phyloP scores from a whole-genome alignment of 306 rosid genomes.

The Malus sieversii region DNA sequence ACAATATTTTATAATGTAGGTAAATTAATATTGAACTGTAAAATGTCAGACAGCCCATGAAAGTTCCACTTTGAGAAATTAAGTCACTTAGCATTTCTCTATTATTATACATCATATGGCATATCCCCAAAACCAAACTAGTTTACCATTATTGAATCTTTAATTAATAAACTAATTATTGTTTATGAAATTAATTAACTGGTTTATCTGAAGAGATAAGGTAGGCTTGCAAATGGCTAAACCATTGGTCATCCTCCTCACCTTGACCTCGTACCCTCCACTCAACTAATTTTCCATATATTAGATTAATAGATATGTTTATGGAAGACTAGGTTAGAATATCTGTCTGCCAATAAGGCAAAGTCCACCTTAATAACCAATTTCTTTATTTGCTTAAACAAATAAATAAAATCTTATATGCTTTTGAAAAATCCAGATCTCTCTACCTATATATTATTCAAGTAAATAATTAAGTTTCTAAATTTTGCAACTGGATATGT shows the following conservation, averaged over 20 bases:
- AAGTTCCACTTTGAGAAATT: no score
- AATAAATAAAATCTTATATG: not conserved
- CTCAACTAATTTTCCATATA: slow-evolving; percentile 4
- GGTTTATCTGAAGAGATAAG: slow-evolving; percentile 39
- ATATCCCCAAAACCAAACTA: no score
- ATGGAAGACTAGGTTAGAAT: slow-evolving; percentile 28
- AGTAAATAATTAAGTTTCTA: no score
- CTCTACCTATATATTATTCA: not conserved
- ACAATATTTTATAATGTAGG: no score
- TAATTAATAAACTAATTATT: not conserved
- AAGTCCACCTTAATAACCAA: slow-evolving; percentile 36
- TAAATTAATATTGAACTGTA: no score
- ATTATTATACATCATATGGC: not conserved
- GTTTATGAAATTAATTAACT: slow-evolving; percentile 1
- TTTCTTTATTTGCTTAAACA: not conserved
- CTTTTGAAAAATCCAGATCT: not conserved
- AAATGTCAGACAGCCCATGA: rapidly evolving
- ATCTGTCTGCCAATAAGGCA: slow-evolving; percentile 46
- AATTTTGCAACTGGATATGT: no score
- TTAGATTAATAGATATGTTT: slow-evolving; percentile 10
- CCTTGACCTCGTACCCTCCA: slow-evolving; percentile 32
- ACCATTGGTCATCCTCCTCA: slow-evolving; percentile 25
- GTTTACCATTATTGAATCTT: not conserved
- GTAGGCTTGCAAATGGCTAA: slow-evolving; percentile 5
- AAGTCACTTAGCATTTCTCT: no score